phyloP scores from a whole-genome alignment of 352 stramenopile species.

The Globisporangium cederbergense region DNA sequence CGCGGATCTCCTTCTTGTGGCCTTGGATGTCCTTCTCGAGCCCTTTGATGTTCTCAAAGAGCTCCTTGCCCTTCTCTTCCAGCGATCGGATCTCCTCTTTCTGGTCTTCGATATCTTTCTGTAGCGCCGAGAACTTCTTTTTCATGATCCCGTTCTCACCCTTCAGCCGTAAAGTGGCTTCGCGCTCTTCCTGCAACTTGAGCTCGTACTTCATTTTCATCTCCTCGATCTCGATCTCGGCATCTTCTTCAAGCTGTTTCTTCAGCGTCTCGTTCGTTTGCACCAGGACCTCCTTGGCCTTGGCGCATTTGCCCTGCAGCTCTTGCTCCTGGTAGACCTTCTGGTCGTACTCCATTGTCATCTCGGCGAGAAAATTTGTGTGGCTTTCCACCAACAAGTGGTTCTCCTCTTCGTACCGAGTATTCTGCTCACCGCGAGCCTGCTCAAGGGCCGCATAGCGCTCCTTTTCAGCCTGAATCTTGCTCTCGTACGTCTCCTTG shows the following conservation, averaged over 20 bases:
- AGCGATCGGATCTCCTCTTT: slow-evolving; percentile 91
- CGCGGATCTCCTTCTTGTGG: slow-evolving; percentile 92
- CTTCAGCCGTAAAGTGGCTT: slow-evolving; percentile 92
- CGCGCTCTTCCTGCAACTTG: slow-evolving; percentile 86
- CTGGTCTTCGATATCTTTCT: slow-evolving; percentile 94
- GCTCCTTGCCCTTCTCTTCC: slow-evolving; percentile 91
- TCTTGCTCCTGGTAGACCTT: slow-evolving; percentile 87
- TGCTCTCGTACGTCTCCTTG: slow-evolving; percentile 87
- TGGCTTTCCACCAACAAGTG: slow-evolving; percentile 76
- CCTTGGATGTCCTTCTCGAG: slow-evolving; percentile 92
- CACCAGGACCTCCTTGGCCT: slow-evolving; percentile 67
- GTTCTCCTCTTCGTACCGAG: slow-evolving; percentile 72
- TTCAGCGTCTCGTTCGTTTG: slow-evolving; percentile 90
- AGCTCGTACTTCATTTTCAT: slow-evolving; percentile 90
- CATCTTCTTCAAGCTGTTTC: slow-evolving; percentile 91
- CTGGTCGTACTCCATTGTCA: slow-evolving; percentile 90
- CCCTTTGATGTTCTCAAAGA: slow-evolving; percentile 89
- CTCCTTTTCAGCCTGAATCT: slow-evolving; percentile 90
- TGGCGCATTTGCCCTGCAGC: slow-evolving; percentile 56
- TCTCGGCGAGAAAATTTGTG: slow-evolving; percentile 86
- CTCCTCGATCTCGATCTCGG: slow-evolving; percentile 92
- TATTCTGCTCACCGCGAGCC: slow-evolving; percentile 67
- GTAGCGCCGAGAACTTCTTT: slow-evolving; percentile 93
- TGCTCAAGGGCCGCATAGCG: slow-evolving; percentile 82
- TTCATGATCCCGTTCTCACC: slow-evolving; percentile 96